Evolutionary conservation across 208 protist species (phyloP).

Genomic region (Wallacemonas sp.): DNA sequence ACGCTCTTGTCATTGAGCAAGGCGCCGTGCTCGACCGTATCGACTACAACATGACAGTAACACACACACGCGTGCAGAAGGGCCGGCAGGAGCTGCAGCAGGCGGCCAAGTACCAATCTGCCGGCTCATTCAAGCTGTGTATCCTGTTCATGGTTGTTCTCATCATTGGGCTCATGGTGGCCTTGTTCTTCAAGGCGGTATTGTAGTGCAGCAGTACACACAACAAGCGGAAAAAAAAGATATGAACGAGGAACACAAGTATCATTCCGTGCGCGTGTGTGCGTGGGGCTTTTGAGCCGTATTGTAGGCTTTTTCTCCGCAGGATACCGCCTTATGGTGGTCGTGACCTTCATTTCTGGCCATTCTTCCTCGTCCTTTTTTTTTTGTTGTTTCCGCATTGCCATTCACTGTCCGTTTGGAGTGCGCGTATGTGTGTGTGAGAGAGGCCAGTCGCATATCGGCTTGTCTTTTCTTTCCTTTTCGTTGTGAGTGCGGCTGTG

Average conservation of each 20-base stretch:
- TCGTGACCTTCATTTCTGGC: neutral
- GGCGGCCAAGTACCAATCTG: conserved; percentile 88
- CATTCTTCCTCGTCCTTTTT: neutral
- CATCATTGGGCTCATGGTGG: conserved; percentile 84
- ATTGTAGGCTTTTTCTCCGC: neutral
- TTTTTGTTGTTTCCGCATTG: neutral
- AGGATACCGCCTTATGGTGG: no score
- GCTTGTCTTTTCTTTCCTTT: no score
- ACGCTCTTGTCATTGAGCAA: conserved; percentile 92
- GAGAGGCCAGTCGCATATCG: no score
- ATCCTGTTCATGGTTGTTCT: conserved; percentile 89
- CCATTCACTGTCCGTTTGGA: neutral
- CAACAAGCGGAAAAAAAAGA: neutral
- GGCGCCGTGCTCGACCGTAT: conserved; percentile 94
- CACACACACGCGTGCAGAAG: conserved; percentile 80
- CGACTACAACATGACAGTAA: conserved; percentile 95
- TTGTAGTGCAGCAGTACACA: conserved; percentile 15
- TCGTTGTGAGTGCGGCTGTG: no score
- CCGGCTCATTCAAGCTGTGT: conserved; percentile 89
- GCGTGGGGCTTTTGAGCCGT: neutral
- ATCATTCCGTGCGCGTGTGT: neutral
- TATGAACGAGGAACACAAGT: neutral
- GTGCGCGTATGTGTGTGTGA: no score
- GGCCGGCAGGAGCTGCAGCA: conserved; percentile 82
- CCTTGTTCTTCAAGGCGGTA: conserved; percentile 86